Conservation (phyloP, 139 green algal species). For the Gonium pectorale region DNA sequence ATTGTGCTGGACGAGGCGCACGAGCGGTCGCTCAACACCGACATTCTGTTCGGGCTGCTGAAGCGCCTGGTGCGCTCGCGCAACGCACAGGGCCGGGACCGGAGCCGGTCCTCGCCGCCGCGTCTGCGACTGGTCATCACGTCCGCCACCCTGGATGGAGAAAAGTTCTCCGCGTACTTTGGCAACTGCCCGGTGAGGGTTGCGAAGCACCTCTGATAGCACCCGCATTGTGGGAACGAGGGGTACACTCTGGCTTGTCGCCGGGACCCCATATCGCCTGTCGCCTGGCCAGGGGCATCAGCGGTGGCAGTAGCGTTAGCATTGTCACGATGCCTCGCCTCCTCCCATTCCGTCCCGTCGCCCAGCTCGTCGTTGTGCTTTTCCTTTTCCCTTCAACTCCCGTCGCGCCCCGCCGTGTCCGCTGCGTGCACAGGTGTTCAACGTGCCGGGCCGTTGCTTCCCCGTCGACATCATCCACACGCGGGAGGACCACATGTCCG, state of each 20-base stretch:
- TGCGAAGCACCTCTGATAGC: no score
- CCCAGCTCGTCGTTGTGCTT: no score
- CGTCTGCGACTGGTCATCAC: slow-evolving; percentile 89
- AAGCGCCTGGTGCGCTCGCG: slow-evolving; percentile 71
- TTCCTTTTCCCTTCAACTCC: no score
- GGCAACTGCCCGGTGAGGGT: slow-evolving; percentile 78
- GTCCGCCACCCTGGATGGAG: slow-evolving; percentile 90
- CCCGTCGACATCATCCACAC: slow-evolving; percentile 88
- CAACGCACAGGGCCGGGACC: slow-evolving; percentile 15
- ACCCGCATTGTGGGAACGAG: no score
- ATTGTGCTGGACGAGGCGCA: slow-evolving; percentile 97
- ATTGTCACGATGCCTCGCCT: no score
- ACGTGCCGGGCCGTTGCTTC: slow-evolving; percentile 88
- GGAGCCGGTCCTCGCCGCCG: background rate
- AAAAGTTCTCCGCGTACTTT: slow-evolving; percentile 93
- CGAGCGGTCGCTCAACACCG: slow-evolving; percentile 95
- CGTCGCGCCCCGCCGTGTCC: no score
- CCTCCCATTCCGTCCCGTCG: no score
- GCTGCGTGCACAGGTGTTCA: slow-evolving; percentile 81
- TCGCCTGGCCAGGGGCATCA: no score
- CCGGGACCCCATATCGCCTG: no score
- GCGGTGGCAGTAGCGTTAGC: no score
- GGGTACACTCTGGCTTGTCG: no score
- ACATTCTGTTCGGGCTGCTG: slow-evolving; percentile 97
- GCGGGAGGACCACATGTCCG: slow-evolving; percentile 66